Base-by-base conservation (phyloP, 2,329 filamentous ascomycete genomes). In the Ascosphaera acerosa region DNA sequence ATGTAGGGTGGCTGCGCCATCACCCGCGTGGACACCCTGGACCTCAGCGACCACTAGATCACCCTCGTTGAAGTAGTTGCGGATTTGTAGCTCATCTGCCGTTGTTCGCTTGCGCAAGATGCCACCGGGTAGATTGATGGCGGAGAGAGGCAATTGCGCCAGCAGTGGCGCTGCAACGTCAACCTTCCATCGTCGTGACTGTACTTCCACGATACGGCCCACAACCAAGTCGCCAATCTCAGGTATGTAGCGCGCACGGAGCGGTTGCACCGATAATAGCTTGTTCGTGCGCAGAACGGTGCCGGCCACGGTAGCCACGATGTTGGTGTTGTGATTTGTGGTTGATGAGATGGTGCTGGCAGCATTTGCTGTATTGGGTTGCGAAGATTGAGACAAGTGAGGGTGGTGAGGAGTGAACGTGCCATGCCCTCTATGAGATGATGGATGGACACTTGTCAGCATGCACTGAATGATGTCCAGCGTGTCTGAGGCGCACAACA, bases 181-280 rank as follows among this genome's bases (percentile, higher is more conserved):
- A 33, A 97, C 84, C 44, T 77, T 80, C 87, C 87, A 97, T 32
- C 84, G 70, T 50, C 73, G 71, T 20, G 76, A 72, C 52, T 92
- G 81, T n/a, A 97, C 87, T 52, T 89, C 80, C 38, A 87, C 70
- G 44, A 97, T 90, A 38, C 87, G 70, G 22, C 87, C 87, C 10
- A 97, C 73, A 2, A 97, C 78, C 3, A 97, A 63, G 53, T 97
- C 87, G 42, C 87, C 87, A 37, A 97, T 92, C 52, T 92, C 84
- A 18, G 87, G 87, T 2, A 70, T 80, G 58, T 97, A 97, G 37
- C 87, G 75, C 12, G 87, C 82, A 37, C 82, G 78, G 3, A 97
- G 63, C 4, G 87, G 81, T 2, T 75, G 71, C 34, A 97, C 76
- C 2, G 80, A 90, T 40, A 97, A 71, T 30, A 97, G 71, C 52